Evolutionary conservation across 805 yeast genomes (phyloP), one percentile per base, ranked within the genome.

Genomic region (Schizosaccharomyces octosporus): DNA sequence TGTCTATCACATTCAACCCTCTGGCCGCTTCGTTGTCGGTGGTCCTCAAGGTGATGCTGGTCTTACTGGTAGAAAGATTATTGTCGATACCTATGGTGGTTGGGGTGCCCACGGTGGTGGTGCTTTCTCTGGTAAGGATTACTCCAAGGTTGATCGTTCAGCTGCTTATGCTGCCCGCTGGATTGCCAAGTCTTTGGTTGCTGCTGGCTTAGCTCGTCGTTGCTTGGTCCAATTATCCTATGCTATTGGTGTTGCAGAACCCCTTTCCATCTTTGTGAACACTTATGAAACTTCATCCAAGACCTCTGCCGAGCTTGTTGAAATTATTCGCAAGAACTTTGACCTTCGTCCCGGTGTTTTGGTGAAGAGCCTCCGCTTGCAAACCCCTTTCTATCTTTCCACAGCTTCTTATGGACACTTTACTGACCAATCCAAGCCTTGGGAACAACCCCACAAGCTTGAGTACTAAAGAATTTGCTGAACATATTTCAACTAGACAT

Each of bases 31-130:
- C 82, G 96, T 93, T 71, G 93, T 93, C 73, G 98, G 98, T 79
- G 98, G 98, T 75, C 98, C 98, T 69, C 98, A 93, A 78, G 98
- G 98, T 82, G 98, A 93, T 75, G 98, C 98, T 67, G 98, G 98
- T 81, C 79, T 93, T 73, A 93, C 98, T 68, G 98, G 98, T 76
- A 87, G 98, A 80, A 93, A 93, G 81, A 93, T 93, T 76, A 93
- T 93, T 71, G 98, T 93, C 73, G 98, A 93, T 77, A 95, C 98
- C 67, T 93, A 93, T 79, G 98, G 98, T 80, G 98, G 98, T 72
- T 94, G 98, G 94, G 97, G 98, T 78, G 97, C 98, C 72, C 98
- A 93, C 81, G 98, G 98, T 78, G 98, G 98, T 81, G 98, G 98
- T 81, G 98, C 98, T 66, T 93, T 93, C 88, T 85, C 95, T 66